Base-by-base conservation (phyloP, 164 flowering plant genomes). In the Aristolochia fimbriata region DNA sequence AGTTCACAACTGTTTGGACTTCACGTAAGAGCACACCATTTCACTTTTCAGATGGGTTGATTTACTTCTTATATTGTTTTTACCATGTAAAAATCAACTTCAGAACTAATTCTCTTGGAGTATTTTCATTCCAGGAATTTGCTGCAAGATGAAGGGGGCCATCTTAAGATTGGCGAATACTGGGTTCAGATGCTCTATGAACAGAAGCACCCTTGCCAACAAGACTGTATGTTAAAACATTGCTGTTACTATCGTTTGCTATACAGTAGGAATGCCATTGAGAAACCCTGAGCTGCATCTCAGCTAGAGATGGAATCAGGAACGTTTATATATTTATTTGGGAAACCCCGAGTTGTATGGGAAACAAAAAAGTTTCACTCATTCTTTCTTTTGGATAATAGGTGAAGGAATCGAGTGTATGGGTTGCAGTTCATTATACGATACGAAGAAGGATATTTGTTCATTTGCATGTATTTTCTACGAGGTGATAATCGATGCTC, bases 151-250 rank as follows among this genome's bases (percentile, higher is more conserved):
- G 87, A 78, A 72, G 81, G 81, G 24, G 84, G 73, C 14, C 82
- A 78, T 67, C 70, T 82, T 70, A 83, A 83, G 76, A 80, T 83
- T 61, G 83, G 88, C 22, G 85, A 83, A 62, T 81, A 81, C 62
- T 83, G 88, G 88, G 71, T 83, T 52, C 85, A 77, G 55, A 81
- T 76, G 83, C 67, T 79, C 61, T 78, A 79, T 68, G 73, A 79
- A 45, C 68, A 54, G 46, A 68, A 70, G 70, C 67, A 64, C 25
- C 64, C 73, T 24, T 58, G 41, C 67, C 68, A 66, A 50, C 74
- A 71, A 15, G 52, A 57, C 43, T 53, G 65, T 76, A 70, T 41
- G 72, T 56, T 47, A 58, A 41, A 41, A 12, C 16, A 10, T 30
- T 30, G 19, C 19, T 5, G n/a, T 49, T 17, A 6, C 19, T 5